Evolutionary conservation across 352 stramenopile genomes (phyloP), one percentile per base, ranked within the genome.

Genomic region (Pythium rhizo-oryzae): DNA sequence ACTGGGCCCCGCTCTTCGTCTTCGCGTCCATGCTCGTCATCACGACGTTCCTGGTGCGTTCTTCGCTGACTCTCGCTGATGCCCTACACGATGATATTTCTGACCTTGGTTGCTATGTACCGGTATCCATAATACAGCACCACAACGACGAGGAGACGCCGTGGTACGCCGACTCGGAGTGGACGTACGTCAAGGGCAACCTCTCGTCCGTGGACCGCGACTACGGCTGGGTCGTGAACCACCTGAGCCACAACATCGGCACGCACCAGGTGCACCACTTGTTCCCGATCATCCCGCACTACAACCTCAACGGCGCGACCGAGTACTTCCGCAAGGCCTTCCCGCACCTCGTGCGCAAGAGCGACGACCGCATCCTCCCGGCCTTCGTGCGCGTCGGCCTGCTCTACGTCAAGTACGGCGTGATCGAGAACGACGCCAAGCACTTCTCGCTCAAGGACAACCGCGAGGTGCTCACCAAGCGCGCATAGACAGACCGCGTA

Each of bases 251-350:
- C 80, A 89, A 94, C 84, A 94, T 94, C 63, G 86, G 86, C 69
- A 92, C 85, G 72, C 87, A 94, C 77, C 84, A 93, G 75, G 77
- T 93, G 59, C 87, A 94, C 75, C 87, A 94, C 80, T 74, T 94
- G 35, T 94, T 94, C 77, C 83, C 87, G 51, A 94, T 92, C 72
- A 94, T 94, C 55, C 87, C 87, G 65, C 85, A 93, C 78, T 94
- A 94, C 80, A 92, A 92, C 62, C 77, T 94, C 58, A 74, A 84
- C 16, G 70, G 76, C 33, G 87, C 87, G 6, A 91, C 84, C 16
- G 69, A 57, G 16, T 77, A 87, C 57, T 93, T 94, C 66, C 74
- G 75, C 58, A 55, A 80, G 59, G 82, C 81, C 33, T 94, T 90
- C 71, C 86, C 86, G 28, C 76, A 93, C 63, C 83, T 94, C 43